A percentile compares a stretch with the other conserved stretches of the same genome.
These are phyloP conservation scores for bread wheat (Triticum aestivum) DNA, from an alignment of 176 grass and related monocot genomes.

Conservation along the genomic window IWGSC_CS_RefSeq_v2.1 NC_057812.1:197726662-197727161, in stretches of 20 bases:
- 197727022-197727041: neutral
- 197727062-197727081: constrained; percentile 43
- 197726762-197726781: neutral
- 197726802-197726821: neutral
- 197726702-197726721: neutral
- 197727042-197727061: neutral
- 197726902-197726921: no score
- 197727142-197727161: constrained; percentile 65
- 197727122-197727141: constrained; percentile 49
- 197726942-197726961: neutral
- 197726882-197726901: neutral
- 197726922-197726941: no score
- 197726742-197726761: neutral
- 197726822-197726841: neutral
- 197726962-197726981: neutral
- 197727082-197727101: constrained; percentile 71
- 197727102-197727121: constrained; percentile 63
- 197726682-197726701: neutral
- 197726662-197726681: neutral
- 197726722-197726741: neutral
- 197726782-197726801: neutral
- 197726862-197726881: neutral
- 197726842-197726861: neutral
- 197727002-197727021: neutral
- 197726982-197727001: no score